Percentiles rank a stretch among this genome's conserved stretches.
phyloP scores from a whole-genome alignment of 2,329 filamentous ascomycete genomes.

The Penicillium verrucosum region DNA sequence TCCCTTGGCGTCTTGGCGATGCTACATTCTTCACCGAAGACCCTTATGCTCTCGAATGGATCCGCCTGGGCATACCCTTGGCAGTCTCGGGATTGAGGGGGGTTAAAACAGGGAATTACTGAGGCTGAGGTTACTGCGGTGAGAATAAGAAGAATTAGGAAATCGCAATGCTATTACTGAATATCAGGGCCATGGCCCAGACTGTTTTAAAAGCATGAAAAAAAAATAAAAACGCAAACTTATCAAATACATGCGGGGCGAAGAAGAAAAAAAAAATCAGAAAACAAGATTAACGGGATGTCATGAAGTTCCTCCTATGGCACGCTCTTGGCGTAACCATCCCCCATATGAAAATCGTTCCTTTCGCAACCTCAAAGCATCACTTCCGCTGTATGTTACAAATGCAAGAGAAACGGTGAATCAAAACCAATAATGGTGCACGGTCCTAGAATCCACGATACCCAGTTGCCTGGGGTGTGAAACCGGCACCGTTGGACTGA shows the following conservation, averaged over 20 bases:
- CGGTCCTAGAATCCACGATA: slow-evolving; percentile 55
- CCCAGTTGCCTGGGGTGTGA: slow-evolving; percentile 83
- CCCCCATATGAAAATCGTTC: slow-evolving; percentile 17
- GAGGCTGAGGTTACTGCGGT: not conserved
- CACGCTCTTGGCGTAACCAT: slow-evolving; percentile 3
- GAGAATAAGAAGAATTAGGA: not conserved
- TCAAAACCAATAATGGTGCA: slow-evolving; percentile 15
- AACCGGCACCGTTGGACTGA: slow-evolving; percentile 70
- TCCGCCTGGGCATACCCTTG: not conserved
- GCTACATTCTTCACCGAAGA: slow-evolving; percentile 5
- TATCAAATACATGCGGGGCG: slow-evolving; percentile 26
- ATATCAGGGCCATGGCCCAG: slow-evolving; percentile 9
- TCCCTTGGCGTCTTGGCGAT: slow-evolving; percentile 17
- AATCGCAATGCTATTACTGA: slow-evolving; percentile 14
- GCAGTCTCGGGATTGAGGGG: not conserved
- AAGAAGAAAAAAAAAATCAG: slow-evolving; percentile 14
- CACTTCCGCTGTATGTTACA: slow-evolving; percentile 35
- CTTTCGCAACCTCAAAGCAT: slow-evolving; percentile 29
- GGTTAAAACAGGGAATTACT: not conserved
- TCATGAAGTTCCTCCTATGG: slow-evolving; percentile 16
- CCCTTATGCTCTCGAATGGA: not conserved
- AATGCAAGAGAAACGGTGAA: slow-evolving; percentile 25
- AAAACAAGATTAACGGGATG: slow-evolving; percentile 21
- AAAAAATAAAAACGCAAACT: slow-evolving; percentile 3
- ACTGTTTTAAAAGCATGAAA: slow-evolving; percentile 2